phyloP scores from a whole-genome alignment of 2,329 filamentous ascomycete genomes.

The Chaetoscypha palmicola region DNA sequence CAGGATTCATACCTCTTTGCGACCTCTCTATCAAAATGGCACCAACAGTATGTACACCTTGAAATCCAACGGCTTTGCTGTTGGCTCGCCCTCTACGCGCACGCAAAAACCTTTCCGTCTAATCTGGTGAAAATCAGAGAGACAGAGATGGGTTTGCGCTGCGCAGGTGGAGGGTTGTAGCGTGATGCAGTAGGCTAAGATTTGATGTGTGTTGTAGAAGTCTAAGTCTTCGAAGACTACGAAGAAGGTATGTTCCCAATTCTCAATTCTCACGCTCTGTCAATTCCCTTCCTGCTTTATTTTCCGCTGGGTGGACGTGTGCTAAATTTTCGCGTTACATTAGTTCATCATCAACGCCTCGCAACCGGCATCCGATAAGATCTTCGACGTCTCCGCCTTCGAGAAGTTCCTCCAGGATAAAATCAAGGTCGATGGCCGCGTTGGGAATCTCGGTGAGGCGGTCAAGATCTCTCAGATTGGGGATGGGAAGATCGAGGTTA shows the following conservation, averaged over 20 bases:
- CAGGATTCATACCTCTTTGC: conserved; percentile 63
- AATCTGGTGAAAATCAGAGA: not conserved
- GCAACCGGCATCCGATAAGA: conserved; percentile 98
- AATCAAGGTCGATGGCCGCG: conserved; percentile 99
- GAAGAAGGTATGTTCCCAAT: conserved; percentile 27
- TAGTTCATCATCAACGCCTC: conserved; percentile 99
- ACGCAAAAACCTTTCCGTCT: too few species aligned
- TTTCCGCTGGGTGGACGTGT: not conserved
- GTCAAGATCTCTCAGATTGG: conserved; percentile 84
- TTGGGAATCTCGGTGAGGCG: conserved; percentile 93
- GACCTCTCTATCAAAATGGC: conserved; percentile 61
- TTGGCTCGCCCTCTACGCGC: conserved; percentile 54
- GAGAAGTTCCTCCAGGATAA: conserved; percentile 99
- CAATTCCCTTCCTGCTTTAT: not conserved
- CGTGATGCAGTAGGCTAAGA: conserved; percentile 94
- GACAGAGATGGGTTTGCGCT: not conserved
- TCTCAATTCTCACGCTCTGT: conserved; percentile 2
- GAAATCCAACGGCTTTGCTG: conserved; percentile 79
- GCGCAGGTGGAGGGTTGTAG: conserved; percentile 38
- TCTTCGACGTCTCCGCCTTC: conserved; percentile 98
- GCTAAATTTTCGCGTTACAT: conserved; percentile 1
- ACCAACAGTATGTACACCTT: conserved; percentile 72
- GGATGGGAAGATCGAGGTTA: conserved; percentile 97
- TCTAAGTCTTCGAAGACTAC: conserved; percentile 69
- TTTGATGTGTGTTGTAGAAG: conserved; percentile 54